These are phyloP conservation scores for Limtongia smithiae DNA, from an alignment of 805 yeast species.

Conservation along the genomic window DNA sequence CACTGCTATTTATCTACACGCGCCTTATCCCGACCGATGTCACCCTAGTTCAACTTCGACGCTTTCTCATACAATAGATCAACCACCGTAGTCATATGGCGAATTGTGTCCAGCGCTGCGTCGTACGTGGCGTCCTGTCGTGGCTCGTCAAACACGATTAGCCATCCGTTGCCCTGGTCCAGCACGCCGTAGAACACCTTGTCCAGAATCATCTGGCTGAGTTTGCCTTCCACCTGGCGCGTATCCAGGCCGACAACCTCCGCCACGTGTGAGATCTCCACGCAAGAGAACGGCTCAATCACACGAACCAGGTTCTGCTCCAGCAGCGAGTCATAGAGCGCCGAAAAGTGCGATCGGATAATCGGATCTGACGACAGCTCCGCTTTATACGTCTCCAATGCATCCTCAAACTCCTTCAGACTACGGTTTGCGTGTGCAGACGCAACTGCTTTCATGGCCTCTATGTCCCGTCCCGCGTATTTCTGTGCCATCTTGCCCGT, in stretches of 20 bases:
- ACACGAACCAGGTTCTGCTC: constrained; percentile 92
- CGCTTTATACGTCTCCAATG: constrained; percentile 58
- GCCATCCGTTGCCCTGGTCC: constrained; percentile 98
- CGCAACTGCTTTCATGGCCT: constrained; percentile 93
- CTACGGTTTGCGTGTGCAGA: constrained; percentile 87
- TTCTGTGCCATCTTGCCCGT: constrained; percentile 69
- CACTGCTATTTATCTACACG: neutral
- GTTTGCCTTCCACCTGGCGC: constrained; percentile 87
- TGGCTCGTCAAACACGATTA: constrained; percentile 85
- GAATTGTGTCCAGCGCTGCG: constrained; percentile 79
- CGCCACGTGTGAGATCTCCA: constrained; percentile 88
- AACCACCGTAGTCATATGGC: constrained; percentile 81
- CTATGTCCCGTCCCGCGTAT: constrained; percentile 79
- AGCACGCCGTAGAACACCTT: constrained; percentile 92
- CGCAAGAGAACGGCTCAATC: constrained; percentile 93
- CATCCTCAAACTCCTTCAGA: constrained; percentile 83
- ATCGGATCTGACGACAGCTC: constrained; percentile 84
- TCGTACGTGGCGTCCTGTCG: constrained; percentile 84
- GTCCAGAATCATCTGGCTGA: constrained; percentile 94
- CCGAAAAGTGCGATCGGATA: constrained; percentile 86
- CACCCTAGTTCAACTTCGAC: constrained; percentile 22
- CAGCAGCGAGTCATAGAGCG: constrained; percentile 84
- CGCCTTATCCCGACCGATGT: neutral
- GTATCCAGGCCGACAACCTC: constrained; percentile 81
- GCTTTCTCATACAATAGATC: constrained; percentile 83